Evolutionary conservation across 176 grass and related monocot genomes (phyloP).

Genomic region (Guadua angustifolia): DNA sequence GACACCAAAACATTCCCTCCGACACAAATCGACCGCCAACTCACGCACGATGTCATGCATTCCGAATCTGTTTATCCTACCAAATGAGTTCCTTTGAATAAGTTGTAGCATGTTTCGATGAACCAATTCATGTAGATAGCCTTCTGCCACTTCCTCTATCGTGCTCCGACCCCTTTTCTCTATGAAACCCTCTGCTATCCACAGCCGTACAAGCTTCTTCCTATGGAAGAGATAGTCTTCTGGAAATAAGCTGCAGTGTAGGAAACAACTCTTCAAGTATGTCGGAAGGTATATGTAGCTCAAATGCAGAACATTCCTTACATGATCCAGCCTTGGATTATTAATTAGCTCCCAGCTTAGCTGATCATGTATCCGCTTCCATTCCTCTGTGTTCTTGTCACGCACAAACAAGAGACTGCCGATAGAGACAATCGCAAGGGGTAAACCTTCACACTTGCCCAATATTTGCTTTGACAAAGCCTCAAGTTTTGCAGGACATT

Average conservation of each 20-base stretch:
- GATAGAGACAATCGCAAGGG: neutral
- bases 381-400: neutral
- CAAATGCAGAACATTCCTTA: neutral
- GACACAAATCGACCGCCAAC: no score
- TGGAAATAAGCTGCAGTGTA: neutral
- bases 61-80: no score
- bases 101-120: no score
- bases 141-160: slow-evolving; percentile 34
- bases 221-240: neutral
- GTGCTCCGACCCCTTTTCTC: neutral
- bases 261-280: neutral
- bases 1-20: no score
- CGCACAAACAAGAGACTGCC: neutral
- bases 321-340: neutral
- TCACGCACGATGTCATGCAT: no score
- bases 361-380: neutral
- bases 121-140: slow-evolving; percentile 9
- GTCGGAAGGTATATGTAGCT: slow-evolving; percentile 32
- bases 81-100: no score
- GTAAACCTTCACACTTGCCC: neutral
- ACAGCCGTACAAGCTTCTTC: slow-evolving; percentile 12
- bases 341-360: neutral
- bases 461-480: neutral
- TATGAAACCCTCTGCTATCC: slow-evolving; percentile 45
- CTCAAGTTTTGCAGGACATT: neutral